Base-by-base conservation (phyloP, 176 grass and related monocot genomes). In the Oryza coarctata region DNA sequence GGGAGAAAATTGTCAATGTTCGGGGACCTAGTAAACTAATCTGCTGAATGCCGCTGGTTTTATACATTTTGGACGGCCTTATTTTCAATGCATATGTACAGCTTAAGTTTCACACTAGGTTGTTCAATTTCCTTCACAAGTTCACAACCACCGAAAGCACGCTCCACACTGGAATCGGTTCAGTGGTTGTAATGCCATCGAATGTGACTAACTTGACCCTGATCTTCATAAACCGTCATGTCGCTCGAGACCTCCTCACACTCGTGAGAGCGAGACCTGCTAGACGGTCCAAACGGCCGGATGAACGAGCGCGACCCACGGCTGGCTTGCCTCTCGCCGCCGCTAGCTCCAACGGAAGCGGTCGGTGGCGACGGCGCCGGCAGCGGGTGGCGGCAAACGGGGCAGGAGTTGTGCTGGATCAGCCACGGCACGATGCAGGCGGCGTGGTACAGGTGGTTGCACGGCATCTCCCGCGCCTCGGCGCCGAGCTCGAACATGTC, bases 351-450 rank as follows among this genome's bases (percentile, higher is more conserved):
- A 5, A 9, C 0, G 0, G 26, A 29, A 47, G 8, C 26, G 40
- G 40, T 45, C 3, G 43, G 2, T 3, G 62, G 9, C 23, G 44
- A 68, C 22, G 41, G 74, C n/a, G 87, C 13, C 14, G 87, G 84
- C 75, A 92, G 77, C 70, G 86, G 70, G 68, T 87, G 77, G 50
- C 87, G 79, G 72, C 90, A 92, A 65, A 92, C 80, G 3, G 90
- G 90, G 44, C 90, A 92, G 13, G 90, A 92, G 71, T 92, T 92
- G 65, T 92, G 87, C 64, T 76, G 83, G 31, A 87, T 64, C 65
- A 92, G 49, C 90, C 90, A 92, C 12, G 90, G 90, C 2, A 89
- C 41, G 13, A 89, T 89, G 82, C 90, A 92, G 43, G 71, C 80
- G n/a, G 47, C 63, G 74, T 92, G 90, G 63, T 92, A 92, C 20